Evolutionary conservation across 2,329 filamentous ascomycete genomes (phyloP).

Genomic region (Ophiostoma novo-ulmi): DNA sequence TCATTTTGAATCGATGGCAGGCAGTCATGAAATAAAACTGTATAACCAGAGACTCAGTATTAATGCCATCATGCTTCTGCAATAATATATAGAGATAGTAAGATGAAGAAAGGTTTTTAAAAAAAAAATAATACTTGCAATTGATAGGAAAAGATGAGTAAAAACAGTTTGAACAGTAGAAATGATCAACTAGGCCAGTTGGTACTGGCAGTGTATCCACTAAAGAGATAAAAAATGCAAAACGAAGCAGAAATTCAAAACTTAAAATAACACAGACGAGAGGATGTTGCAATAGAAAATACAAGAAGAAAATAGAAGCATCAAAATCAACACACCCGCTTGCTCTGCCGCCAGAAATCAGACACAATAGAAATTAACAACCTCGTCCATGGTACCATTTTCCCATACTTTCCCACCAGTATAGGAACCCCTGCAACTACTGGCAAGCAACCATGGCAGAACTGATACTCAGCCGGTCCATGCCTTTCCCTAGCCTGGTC

Average conservation of each 20-base stretch:
- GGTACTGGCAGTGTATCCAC: background rate
- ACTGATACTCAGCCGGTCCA: background rate
- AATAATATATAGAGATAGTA: no score
- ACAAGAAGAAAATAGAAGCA: background rate
- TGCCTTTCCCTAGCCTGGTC: background rate
- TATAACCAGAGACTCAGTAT: no score
- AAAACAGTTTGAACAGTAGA: background rate
- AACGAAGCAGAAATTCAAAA: background rate
- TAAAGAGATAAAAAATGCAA: background rate
- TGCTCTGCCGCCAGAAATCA: slow-evolving; percentile 20
- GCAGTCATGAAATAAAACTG: no score
- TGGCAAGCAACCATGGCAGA: slow-evolving; percentile 21
- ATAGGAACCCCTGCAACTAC: slow-evolving; percentile 20
- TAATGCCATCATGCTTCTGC: no score
- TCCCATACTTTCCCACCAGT: slow-evolving; percentile 14
- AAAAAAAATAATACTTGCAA: background rate
- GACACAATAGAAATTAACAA: background rate
- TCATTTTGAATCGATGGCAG: no score
- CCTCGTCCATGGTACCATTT: background rate
- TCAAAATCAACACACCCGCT: slow-evolving; percentile 19
- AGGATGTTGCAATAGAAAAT: background rate
- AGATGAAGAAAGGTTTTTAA: no score
- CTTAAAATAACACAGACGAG: background rate
- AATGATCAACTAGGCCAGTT: background rate
- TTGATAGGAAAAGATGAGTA: background rate